Percentiles rank a stretch among this genome's conserved stretches.
Conservation (phyloP, 1,284 basidiomycete genomes). For the Cutaneotrichosporon spelunceum region DNA sequence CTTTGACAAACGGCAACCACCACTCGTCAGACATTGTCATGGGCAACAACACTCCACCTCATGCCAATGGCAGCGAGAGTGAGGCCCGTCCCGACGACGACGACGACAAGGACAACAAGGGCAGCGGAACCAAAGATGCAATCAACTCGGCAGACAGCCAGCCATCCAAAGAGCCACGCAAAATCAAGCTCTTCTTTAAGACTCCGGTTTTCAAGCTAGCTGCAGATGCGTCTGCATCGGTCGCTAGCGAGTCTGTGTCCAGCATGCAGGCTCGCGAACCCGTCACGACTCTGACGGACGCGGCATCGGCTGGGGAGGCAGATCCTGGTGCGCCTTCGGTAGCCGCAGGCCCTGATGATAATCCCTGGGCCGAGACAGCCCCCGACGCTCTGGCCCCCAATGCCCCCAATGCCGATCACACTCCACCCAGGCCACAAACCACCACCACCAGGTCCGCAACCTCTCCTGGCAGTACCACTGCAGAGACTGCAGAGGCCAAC, state of each 20-base stretch:
- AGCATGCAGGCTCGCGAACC: background rate
- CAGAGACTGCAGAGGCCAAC: background rate
- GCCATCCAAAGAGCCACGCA: background rate
- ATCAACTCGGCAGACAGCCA: background rate
- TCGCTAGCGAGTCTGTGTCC: background rate
- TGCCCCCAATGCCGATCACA: slow-evolving; percentile 2
- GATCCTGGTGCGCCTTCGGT: background rate
- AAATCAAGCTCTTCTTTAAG: slow-evolving; percentile 7
- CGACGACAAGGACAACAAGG: slow-evolving; percentile 1
- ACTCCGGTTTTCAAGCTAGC: slow-evolving; percentile 7
- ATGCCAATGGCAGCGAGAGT: slow-evolving; percentile 1
- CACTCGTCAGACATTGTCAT: slow-evolving; percentile 1
- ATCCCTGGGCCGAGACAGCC: slow-evolving; percentile 4
- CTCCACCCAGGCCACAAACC: background rate
- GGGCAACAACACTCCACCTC: background rate
- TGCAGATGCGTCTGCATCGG: background rate
- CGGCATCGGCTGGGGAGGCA: background rate
- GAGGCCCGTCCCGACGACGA: slow-evolving; percentile 4
- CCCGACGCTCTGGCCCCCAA: slow-evolving; percentile 2
- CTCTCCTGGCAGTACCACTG: background rate
- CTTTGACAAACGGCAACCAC: background rate
- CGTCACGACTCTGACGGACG: background rate
- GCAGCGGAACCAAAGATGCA: background rate
- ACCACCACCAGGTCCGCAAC: background rate
- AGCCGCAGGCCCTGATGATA: slow-evolving; percentile 3